Conservation (phyloP, 768 basidiomycete genomes). For the Serendipita sp. region DNA sequence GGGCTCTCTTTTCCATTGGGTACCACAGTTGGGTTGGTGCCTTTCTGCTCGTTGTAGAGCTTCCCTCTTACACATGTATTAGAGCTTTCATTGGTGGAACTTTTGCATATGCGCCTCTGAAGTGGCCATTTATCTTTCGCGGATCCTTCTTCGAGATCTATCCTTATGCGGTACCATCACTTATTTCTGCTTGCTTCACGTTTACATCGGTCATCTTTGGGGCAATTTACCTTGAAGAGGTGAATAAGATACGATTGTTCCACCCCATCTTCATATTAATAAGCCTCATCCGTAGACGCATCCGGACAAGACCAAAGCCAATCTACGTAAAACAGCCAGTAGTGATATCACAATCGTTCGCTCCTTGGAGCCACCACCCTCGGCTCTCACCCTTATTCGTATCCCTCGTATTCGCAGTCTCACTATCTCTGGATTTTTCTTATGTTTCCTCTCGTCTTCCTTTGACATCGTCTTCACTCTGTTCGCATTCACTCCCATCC, state of each 20-base stretch:
- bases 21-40: constrained; percentile 9
- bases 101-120: constrained; percentile 12
- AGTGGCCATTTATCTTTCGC: constrained; percentile 9
- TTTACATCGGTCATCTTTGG: not conserved
- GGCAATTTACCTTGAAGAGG: constrained; percentile 6
- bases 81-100: constrained; percentile 15
- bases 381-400: not conserved
- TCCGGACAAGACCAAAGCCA: not conserved
- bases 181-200: constrained; percentile 10
- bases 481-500: constrained; percentile 33
- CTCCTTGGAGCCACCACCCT: not conserved
- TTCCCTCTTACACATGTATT: not conserved
- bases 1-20: not conserved
- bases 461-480: constrained; percentile 10
- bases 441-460: not conserved
- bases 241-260: constrained; percentile 1
- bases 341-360: not conserved
- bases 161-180: constrained; percentile 15
- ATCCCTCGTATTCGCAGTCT: constrained; percentile 19
- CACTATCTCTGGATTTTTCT: constrained; percentile 12
- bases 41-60: not conserved
- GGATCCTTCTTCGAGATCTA: constrained; percentile 8
- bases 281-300: not conserved
- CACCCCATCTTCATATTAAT: constrained; percentile 2
- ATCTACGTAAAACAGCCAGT: not conserved